Base-by-base conservation (phyloP, 2,329 filamentous ascomycete genomes). In the Whalleya microplaca region DNA sequence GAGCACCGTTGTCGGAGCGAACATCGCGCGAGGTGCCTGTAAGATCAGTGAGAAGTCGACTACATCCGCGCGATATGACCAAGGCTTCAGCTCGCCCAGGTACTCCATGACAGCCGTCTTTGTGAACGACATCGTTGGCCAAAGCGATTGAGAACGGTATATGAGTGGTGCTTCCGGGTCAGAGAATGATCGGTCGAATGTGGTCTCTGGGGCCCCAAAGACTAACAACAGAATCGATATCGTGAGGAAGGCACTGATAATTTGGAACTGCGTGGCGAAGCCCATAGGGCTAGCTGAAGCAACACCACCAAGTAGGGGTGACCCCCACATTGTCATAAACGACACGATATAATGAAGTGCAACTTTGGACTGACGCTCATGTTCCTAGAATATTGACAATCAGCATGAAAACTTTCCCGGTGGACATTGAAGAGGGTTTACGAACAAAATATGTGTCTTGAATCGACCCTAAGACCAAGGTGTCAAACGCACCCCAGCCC, bases 401-500 rank as follows among this genome's bases (percentile, higher is more conserved):
- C 19, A 59, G 58, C 21, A 44, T 4, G n/a, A 32, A 14, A n/a
- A 18, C 18, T 19, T 12, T 14, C 21, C 14, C n/a, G n/a, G 14
- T n/a, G 1, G 18, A 9, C 23, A 37, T n/a, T 21, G 44, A 18
- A 1, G 18, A 41, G 10, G 2, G 21, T 2, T 12, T 9, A 69
- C 80, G 69, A 67, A 84, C 82, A 64, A 83, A 85, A 66, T 78
- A 86, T 1, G 80, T 80, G 61, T 86, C 84, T 45, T 82, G 77
- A 47, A 86, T 80, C 1, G 79, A 81, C 1, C 75, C 76, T 29
- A 80, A 69, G 27, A 84, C 73, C 41, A 86, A 69, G 4, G 76
- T 78, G 61, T 86, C 84, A 56, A 85, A 83, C 10, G 79, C 78
- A 5, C 83, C 83, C 80, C 84, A 84, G n/a, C 80, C 83, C 0